Base-by-base conservation (phyloP, 768 basidiomycete species). In the Tephrocybe sp. region DNA sequence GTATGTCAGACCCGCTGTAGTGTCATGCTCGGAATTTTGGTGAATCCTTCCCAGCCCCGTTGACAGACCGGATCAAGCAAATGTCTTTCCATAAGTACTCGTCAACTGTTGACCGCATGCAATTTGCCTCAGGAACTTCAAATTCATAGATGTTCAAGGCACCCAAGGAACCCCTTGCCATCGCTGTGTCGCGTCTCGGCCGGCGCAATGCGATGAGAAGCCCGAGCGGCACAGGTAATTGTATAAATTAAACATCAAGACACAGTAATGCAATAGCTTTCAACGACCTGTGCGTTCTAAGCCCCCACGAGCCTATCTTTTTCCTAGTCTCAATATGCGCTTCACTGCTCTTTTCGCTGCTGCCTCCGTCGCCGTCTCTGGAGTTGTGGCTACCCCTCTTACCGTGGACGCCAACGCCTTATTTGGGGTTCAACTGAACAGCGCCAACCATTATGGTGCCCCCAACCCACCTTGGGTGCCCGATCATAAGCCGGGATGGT, bases 401-500 rank as follows among this genome's bases (percentile, higher is more conserved):
- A 34, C 49, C n/a, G 33, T 58, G 38, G 38, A 46, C 42, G 33
- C 62, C 48, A 52, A 62, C 51, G 32, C 41, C 40, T 17, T 66
- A 18, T 41, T 67, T 17, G 66, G 64, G 1, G 53, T 56, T 46
- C 66, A 73, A 53, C 58, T 75, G 49, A 66, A 61, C 26, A 36
- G 48, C 23, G 41, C 39, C 36, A 74, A 70, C 56, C 41, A 66
- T 53, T 77, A 73, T 50, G 70, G 70, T 39, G 63, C 75, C 24
- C 75, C 75, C 8, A 53, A 55, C 32, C 62, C 69, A 24, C 74
- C 74, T 24, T 74, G 73, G 74, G 48, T 59, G 10, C 32, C 55
- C 33, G 63, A 59, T 3, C 38, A 62, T 28, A 48, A 67, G 23
- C 74, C 75, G 39, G 75, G 75, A 36, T 77, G 75, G 75, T 76